Base-by-base conservation (phyloP, 2,329 filamentous ascomycete genomes). In the Didymella sp. region DNA sequence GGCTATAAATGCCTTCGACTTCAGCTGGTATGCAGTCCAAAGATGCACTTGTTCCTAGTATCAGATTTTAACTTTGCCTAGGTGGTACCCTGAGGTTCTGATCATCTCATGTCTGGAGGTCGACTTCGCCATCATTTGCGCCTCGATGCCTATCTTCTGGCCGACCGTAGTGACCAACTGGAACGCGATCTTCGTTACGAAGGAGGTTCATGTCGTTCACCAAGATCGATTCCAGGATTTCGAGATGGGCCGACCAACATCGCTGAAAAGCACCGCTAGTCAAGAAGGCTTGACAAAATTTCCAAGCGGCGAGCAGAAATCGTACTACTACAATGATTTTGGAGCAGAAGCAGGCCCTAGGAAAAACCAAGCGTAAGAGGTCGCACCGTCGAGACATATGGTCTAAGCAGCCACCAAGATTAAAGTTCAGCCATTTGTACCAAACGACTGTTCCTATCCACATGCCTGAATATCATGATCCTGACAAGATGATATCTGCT, bases 141-240 rank as follows among this genome's bases (percentile, higher is more conserved):
- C 72, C 27, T 73, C 70, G 8, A 72, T 76, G 55, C 73, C 73
- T 15, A 74, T 75, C 30, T 75, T 76, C 64, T 76, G 73, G 73
- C 73, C 72, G 6, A 58, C 66, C 13, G 60, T 76, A 30, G 53
- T 69, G 12, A 47, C 61, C n/a, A 63, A 64, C n/a, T 64, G 64
- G 41, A 67, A 61, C 9, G 62, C 71, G 6, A 76, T 75, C 30
- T 72, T 74, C 40, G 69, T 75, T 37, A 72, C 71, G 3, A 68
- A 71, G 38, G 73, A 76, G 55, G 70, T 76, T 17, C 64, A 63
- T 21, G 67, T 76, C 8, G 67, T 63, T 17, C 62, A 67, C 28
- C 64, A 70, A 31, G 59, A 62, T 17, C 69, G 64, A 27, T 53
- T 66, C 1, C 49, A 59, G 7, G 45, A 51, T 9, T 69, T 65